These are phyloP conservation scores for Aspergillus unguis DNA, from an alignment of 2,329 filamentous ascomycete genomes.

Conservation along the genomic window DNA sequence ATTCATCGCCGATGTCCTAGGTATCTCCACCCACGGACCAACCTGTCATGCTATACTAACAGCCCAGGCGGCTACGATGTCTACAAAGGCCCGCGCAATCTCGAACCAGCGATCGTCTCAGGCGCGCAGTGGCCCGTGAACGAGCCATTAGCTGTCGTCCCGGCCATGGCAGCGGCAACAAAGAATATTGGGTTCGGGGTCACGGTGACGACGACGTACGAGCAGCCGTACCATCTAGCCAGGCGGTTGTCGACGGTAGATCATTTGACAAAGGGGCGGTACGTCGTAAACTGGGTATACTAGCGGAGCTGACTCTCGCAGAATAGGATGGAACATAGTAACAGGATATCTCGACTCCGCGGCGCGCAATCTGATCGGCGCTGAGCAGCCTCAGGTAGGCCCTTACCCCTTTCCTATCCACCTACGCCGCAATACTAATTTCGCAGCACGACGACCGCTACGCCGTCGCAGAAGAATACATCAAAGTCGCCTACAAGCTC, in stretches of 20 bases:
- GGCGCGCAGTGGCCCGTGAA: slow-evolving; percentile 71
- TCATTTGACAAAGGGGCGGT: slow-evolving; percentile 62
- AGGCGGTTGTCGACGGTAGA: slow-evolving; percentile 64
- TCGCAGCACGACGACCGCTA: slow-evolving; percentile 63
- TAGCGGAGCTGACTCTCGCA: too few species aligned
- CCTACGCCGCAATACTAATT: neutral
- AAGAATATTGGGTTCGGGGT: slow-evolving; percentile 67
- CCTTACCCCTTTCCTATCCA: neutral
- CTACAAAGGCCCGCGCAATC: slow-evolving; percentile 59
- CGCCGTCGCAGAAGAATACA: slow-evolving; percentile 61
- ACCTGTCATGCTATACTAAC: neutral
- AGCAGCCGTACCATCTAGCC: slow-evolving; percentile 66
- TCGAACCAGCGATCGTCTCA: slow-evolving; percentile 58
- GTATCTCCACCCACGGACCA: slow-evolving; percentile 22
- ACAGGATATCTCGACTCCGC: slow-evolving; percentile 67
- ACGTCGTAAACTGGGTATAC: slow-evolving; percentile 17
- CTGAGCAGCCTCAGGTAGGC: slow-evolving; percentile 48
- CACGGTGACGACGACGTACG: slow-evolving; percentile 65
- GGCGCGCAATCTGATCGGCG: slow-evolving; percentile 59
- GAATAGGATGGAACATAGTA: slow-evolving; percentile 49
- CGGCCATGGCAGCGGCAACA: slow-evolving; percentile 66
- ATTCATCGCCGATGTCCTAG: slow-evolving; percentile 65
- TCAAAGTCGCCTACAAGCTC: slow-evolving; percentile 64
- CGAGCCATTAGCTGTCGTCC: slow-evolving; percentile 61
- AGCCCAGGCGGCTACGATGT: slow-evolving; percentile 62